Evolutionary conservation across 2,329 filamentous ascomycete genomes (phyloP), one percentile per base, ranked within the genome.

Genomic region (Talaromyces pinophilus): DNA sequence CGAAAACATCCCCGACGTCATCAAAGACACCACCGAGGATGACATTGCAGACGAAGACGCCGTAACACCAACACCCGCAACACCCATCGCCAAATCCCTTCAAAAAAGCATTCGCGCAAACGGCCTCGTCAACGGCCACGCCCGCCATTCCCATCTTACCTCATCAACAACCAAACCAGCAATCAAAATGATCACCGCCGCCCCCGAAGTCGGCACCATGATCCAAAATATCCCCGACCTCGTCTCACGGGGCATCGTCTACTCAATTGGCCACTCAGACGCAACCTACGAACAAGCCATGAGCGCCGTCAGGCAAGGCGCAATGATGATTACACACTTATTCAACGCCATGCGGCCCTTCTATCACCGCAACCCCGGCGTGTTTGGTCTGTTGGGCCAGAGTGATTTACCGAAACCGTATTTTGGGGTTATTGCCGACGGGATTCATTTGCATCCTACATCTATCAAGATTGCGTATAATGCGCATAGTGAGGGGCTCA

Each of bases 331-430:
- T 70, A 97, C 93, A 0, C 93, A 97, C 74, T 84, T 97, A 1
- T 97, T 96, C 86, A 97, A 97, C 76, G 93, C 93, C 30, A 97
- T 97, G 93, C 86, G 89, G 0, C 92, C 92, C 15, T 87, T 96
- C 61, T 92, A 95, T 77, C 92, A 97, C 82, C 90, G 93, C 66
- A 93, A 97, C 78, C 93, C 93, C 0, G 93, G 93, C 44, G 88
- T 97, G 71, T 96, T 96, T 75, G 93, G 93, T 33, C 87, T 96
- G 0, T 82, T 97, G 15, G 92, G 93, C 67, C 86, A 86, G 68
- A 85, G 85, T 8, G 85, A 89, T 70, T 75, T 68, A 68, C 74
- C 65, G 13, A 80, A 76, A 62, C 93, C 93, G 0, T 97, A 86
- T 77, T 97, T 94, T 76, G 93, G 93, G 67, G 87, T 97, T 73